A percentile compares a stretch with the other conserved stretches of the same genome.
Conservation (phyloP, 495 filamentous ascomycete species). For the Trichodelitschia bisporula region DNA sequence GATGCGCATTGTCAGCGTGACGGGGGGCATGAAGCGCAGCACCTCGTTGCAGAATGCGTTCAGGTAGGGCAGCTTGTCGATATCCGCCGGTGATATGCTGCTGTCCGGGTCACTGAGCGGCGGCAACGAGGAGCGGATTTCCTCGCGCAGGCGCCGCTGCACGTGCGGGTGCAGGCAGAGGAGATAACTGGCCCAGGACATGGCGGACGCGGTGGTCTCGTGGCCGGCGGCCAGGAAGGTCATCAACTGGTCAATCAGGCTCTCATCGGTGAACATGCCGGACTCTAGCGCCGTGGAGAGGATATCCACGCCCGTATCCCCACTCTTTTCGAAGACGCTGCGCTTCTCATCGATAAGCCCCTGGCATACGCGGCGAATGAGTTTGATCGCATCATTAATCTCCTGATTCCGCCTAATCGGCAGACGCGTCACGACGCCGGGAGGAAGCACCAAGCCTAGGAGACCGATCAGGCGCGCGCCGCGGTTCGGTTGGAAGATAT, state of each 20-base stretch:
- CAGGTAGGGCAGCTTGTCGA: slow-evolving; percentile 34
- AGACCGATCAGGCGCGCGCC: slow-evolving; percentile 21
- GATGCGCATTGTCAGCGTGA: slow-evolving; percentile 36
- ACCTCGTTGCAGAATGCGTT: slow-evolving; percentile 37
- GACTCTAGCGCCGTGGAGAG: slow-evolving; percentile 58
- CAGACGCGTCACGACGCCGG: slow-evolving; percentile 23
- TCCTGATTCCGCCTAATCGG: slow-evolving; percentile 44
- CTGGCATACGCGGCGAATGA: slow-evolving; percentile 36
- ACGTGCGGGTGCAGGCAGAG: slow-evolving; percentile 31
- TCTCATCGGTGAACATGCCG: slow-evolving; percentile 52
- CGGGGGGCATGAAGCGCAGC: slow-evolving; percentile 30
- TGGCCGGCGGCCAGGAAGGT: slow-evolving; percentile 86
- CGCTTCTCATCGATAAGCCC: slow-evolving; percentile 47
- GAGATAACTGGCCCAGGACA: slow-evolving; percentile 34
- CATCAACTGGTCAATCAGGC: slow-evolving; percentile 79
- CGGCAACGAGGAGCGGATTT: slow-evolving; percentile 38
- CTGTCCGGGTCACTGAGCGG: slow-evolving; percentile 19
- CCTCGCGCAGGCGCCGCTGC: slow-evolving; percentile 31
- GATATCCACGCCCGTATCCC: slow-evolving; percentile 39
- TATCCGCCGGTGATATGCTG: slow-evolving; percentile 22
- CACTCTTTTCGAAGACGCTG: slow-evolving; percentile 27
- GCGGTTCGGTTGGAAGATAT: slow-evolving; percentile 22
- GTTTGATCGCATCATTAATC: slow-evolving; percentile 24
- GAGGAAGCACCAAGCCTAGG: slow-evolving; percentile 22
- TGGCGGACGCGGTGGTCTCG: slow-evolving; percentile 41